Percentiles rank a stretch among this genome's conserved stretches.
Conservation (phyloP, 1,284 basidiomycete species). For the Fomitopsis pinicola region DNA sequence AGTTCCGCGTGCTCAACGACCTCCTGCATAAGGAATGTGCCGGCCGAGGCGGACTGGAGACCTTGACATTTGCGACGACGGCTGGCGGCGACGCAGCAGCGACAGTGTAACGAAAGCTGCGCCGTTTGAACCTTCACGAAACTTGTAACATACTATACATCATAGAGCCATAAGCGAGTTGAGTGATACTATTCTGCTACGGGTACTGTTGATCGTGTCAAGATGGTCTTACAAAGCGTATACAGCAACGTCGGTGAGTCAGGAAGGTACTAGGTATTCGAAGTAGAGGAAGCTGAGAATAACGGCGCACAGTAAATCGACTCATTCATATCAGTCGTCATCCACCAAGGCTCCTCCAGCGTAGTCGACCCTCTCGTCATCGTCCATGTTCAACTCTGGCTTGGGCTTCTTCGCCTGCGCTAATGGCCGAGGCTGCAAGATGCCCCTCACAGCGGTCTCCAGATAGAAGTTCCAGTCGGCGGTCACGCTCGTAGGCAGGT, state of each 20-base stretch:
- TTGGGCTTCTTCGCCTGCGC: slow-evolving; percentile 18
- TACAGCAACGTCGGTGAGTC: too few relatives aligned
- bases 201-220: not conserved
- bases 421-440: slow-evolving; percentile 15
- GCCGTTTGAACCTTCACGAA: not conserved
- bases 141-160: not conserved
- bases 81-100: not conserved
- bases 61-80: slow-evolving; percentile 63
- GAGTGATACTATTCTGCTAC: not conserved
- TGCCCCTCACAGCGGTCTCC: slow-evolving; percentile 21
- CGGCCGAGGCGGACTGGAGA: slow-evolving; percentile 81
- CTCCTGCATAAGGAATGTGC: slow-evolving; percentile 89
- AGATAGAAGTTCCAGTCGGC: slow-evolving; percentile 20
- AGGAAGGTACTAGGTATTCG: not conserved
- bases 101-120: not conserved
- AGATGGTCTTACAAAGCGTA: not conserved
- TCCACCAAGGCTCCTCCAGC: not conserved
- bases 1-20: slow-evolving; percentile 88
- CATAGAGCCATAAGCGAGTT: not conserved
- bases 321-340: not conserved
- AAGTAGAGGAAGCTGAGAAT: too few relatives aligned
- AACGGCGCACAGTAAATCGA: not conserved
- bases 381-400: slow-evolving; percentile 4
- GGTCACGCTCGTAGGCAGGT: slow-evolving; percentile 12
- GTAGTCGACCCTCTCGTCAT: not conserved